Percentiles rank a stretch among this genome's conserved stretches.
Conservation (phyloP, 1,139 yeast species). For the Sugiyamaella xylanicola region DNA sequence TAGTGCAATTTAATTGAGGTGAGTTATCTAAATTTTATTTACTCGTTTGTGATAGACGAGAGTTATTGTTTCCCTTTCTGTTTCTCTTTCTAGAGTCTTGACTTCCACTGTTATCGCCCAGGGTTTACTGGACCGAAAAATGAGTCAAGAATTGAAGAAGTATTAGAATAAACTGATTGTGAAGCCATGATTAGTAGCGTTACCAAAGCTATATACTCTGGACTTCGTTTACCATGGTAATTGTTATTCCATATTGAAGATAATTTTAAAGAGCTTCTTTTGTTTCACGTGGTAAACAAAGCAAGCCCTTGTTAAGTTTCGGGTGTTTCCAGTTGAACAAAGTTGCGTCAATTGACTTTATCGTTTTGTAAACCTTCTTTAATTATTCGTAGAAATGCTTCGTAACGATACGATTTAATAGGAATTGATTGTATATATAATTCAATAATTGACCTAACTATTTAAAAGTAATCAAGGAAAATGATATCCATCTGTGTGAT, state of each 20-base stretch:
- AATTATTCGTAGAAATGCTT: slow-evolving; percentile 5
- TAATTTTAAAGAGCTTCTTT: too few species aligned
- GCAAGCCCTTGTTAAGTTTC: background rate
- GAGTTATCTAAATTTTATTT: background rate
- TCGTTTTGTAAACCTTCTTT: background rate
- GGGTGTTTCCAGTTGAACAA: background rate
- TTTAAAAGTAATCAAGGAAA: background rate
- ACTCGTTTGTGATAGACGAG: background rate
- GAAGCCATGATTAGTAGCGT: too few species aligned
- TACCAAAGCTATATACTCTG: too few species aligned
- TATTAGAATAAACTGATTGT: too few species aligned
- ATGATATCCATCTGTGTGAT: background rate
- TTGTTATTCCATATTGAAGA: too few species aligned
- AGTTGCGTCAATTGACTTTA: background rate
- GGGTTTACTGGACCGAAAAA: too few species aligned
- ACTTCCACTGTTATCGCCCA: too few species aligned
- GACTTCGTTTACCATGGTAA: too few species aligned
- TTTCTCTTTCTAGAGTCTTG: background rate
- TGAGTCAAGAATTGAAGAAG: too few species aligned
- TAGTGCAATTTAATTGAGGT: too few species aligned
- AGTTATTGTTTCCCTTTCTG: background rate
- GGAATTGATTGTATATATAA: background rate
- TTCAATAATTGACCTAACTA: background rate
- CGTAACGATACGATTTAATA: too few species aligned
- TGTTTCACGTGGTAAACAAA: background rate